Percentiles rank a stretch among this genome's conserved stretches.
These are phyloP conservation scores for Aspergillus jensenii DNA, from an alignment of 2,329 filamentous ascomycete species.

Conservation along the genomic window DNA sequence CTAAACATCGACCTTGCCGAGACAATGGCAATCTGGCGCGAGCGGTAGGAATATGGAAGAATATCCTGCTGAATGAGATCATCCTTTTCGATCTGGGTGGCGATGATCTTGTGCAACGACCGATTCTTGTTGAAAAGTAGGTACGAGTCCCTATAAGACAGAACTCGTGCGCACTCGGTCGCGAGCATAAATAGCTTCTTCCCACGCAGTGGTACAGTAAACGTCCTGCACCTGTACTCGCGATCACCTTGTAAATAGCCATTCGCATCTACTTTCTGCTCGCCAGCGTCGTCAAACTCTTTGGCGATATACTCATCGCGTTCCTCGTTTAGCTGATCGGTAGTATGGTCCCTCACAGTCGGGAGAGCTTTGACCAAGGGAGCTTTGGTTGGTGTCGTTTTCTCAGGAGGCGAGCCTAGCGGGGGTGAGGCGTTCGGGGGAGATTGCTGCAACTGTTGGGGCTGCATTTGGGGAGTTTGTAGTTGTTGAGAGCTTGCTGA, in stretches of 20 bases:
- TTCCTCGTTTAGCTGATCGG: slow-evolving; percentile 84
- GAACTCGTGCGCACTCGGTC: slow-evolving; percentile 90
- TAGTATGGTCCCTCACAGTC: slow-evolving; percentile 95
- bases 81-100: slow-evolving; percentile 92
- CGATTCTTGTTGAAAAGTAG: slow-evolving; percentile 98
- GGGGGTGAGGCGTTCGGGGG: slow-evolving; percentile 49
- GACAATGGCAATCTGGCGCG: slow-evolving; percentile 97
- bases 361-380: slow-evolving; percentile 91
- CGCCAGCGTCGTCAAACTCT: slow-evolving; percentile 87
- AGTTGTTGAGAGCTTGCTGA: slow-evolving; percentile 31
- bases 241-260: slow-evolving; percentile 79
- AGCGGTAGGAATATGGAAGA: slow-evolving; percentile 93
- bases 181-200: slow-evolving; percentile 98
- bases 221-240: slow-evolving; percentile 90
- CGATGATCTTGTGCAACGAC: slow-evolving; percentile 96
- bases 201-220: slow-evolving; percentile 84
- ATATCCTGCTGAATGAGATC: slow-evolving; percentile 94
- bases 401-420: slow-evolving; percentile 64
- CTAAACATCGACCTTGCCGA: slow-evolving; percentile 98
- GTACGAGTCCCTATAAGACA: slow-evolving; percentile 97
- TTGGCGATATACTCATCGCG: slow-evolving; percentile 94
- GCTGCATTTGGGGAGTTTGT: slow-evolving; percentile 43
- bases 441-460: slow-evolving; percentile 33
- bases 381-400: slow-evolving; percentile 72
- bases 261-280: slow-evolving; percentile 85